Conservation (phyloP, 2,329 filamentous ascomycete species). For the Emmonsiellopsis sp. region DNA sequence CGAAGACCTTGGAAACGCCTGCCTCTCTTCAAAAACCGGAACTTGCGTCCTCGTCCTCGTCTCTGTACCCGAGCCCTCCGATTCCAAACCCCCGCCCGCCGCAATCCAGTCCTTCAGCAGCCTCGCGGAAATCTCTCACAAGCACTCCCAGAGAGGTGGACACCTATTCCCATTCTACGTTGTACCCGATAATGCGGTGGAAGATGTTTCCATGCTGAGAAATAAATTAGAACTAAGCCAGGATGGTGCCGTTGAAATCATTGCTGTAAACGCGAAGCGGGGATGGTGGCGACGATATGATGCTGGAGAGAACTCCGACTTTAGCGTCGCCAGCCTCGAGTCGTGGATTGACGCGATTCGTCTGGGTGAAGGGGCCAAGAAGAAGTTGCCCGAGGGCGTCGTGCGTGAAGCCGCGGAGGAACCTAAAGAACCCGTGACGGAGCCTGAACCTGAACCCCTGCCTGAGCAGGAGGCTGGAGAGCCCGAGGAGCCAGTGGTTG, state of each 20-base stretch:
- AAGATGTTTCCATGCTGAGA: slow-evolving; percentile 47
- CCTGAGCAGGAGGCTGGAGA: slow-evolving; percentile 6
- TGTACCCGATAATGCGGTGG: slow-evolving; percentile 51
- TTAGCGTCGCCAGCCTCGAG: slow-evolving; percentile 53
- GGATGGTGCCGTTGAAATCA: slow-evolving; percentile 53
- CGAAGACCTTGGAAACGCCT: slow-evolving; percentile 58
- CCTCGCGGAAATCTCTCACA: slow-evolving; percentile 65
- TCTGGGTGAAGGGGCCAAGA: slow-evolving; percentile 75
- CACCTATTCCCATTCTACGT: slow-evolving; percentile 77
- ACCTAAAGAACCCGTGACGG: slow-evolving; percentile 25
- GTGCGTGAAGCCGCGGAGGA: slow-evolving; percentile 35
- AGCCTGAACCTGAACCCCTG: slow-evolving; percentile 47
- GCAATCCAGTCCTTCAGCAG: slow-evolving; percentile 48
- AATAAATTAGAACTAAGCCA: slow-evolving; percentile 51
- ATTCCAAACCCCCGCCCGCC: slow-evolving; percentile 35
- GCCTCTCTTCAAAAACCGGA: slow-evolving; percentile 63
- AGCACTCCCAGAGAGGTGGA: slow-evolving; percentile 56
- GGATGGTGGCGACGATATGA: slow-evolving; percentile 75
- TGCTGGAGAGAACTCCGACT: slow-evolving; percentile 43
- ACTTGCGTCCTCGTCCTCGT: slow-evolving; percentile 76
- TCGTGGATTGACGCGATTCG: slow-evolving; percentile 85
- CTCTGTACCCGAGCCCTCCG: slow-evolving; percentile 43
- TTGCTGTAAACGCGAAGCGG: slow-evolving; percentile 77
- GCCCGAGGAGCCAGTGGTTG: slow-evolving; percentile 8
- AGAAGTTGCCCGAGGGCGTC: slow-evolving; percentile 58